Base-by-base conservation (phyloP, 495 filamentous ascomycete genomes). In the Astrothelium subdiscretum region DNA sequence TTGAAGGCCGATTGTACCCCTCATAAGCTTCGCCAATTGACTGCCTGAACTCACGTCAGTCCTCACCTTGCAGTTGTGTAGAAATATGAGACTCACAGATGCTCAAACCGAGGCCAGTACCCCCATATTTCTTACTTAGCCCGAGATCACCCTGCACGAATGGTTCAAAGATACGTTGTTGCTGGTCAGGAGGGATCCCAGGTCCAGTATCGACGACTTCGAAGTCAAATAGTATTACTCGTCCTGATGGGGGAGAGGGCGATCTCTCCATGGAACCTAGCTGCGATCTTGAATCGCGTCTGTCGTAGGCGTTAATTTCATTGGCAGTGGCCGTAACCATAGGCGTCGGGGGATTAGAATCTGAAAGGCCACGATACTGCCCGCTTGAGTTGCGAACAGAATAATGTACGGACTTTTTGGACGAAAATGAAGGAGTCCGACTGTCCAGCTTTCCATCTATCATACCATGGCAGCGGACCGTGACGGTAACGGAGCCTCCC, bases 111-210 rank as follows among this genome's bases (percentile, higher is more conserved):
- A 97, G 75, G n/a, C 92, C 92, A 6, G 92, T 96, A 15, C 92
- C 92, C 26, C 90, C 91, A 69, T 87, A 94, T 65, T 92, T 95
- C 70, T 90, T 95, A 73, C 86, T 92, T 24, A 97, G 76, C 1
- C 90, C 87, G 11, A 94, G 75, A 70, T 97, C 91, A 1, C 89
- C 92, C 73, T 97, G 92, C 10, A 96, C 87, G 67, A 97, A 97
- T 0, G 91, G 92, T 70, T 97, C 91, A 74, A 97, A 97, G 29
- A 97, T 88, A 64, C 84, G 83, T 62, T 87, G 75, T 63, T 89
- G 89, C 61, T 92, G 81, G 57, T 84, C 73, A 27, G 82, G 80
- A 0, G 91, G 86, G 62, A 97, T 95, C n/a, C 92, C 92, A 2
- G 91, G 92, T 0, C 92, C 92, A 10, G 87, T 92, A 68, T 97